These are phyloP conservation scores for Ceratobasidium sp. DNA, from an alignment of 1,284 basidiomycete species.

Conservation along the genomic window DNA sequence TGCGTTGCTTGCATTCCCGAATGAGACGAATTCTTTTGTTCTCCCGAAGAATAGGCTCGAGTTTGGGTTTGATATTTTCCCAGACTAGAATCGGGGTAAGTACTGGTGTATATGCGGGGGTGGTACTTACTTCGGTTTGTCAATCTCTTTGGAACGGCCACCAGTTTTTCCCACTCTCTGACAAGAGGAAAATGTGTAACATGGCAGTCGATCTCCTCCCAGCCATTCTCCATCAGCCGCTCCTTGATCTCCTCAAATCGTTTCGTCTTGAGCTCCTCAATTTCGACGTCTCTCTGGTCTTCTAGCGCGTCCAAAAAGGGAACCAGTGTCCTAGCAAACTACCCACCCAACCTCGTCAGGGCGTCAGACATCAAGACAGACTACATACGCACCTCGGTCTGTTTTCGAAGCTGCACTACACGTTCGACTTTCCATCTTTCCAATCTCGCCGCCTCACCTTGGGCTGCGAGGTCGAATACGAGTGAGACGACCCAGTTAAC, in stretches of 20 bases:
- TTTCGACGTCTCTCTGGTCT: slow-evolving; percentile 3
- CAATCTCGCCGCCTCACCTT: background rate
- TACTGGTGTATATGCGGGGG: background rate
- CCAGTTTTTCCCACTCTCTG: slow-evolving; percentile 19
- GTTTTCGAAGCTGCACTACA: background rate
- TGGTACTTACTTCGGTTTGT: slow-evolving; percentile 16
- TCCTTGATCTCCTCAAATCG: slow-evolving; percentile 9
- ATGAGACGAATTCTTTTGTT: slow-evolving; percentile 11
- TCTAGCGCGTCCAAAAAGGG: slow-evolving; percentile 10
- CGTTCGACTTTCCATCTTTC: slow-evolving; percentile 6
- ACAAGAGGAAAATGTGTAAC: slow-evolving; percentile 7
- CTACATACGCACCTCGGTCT: background rate
- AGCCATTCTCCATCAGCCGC: slow-evolving; percentile 12
- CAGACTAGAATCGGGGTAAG: background rate
- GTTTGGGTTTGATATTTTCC: slow-evolving; percentile 29
- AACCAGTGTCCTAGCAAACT: background rate
- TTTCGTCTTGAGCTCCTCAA: slow-evolving; percentile 12
- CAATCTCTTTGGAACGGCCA: background rate
- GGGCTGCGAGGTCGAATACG: background rate
- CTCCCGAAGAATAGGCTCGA: slow-evolving; percentile 2
- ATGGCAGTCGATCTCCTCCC: slow-evolving; percentile 31
- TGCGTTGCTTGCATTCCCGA: slow-evolving; percentile 6
- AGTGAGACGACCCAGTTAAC: background rate
- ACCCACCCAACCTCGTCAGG: background rate
- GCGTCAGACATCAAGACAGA: background rate